These are phyloP conservation scores for Rhododendron henanense DNA, from an alignment of 148 eudicot species.

Conservation along the genomic window DNA sequence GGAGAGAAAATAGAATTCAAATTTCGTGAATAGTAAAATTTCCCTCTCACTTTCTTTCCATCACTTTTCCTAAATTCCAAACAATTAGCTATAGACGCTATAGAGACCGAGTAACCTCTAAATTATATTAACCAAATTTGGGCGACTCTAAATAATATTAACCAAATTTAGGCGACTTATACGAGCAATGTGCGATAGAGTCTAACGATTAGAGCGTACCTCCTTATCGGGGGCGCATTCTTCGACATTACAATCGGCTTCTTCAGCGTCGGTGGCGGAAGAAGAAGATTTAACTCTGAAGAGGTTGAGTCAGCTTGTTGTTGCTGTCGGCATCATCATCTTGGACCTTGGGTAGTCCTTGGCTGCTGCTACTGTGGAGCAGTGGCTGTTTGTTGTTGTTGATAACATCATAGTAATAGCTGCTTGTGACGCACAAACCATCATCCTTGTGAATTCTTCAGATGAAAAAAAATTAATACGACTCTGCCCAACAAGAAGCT, in stretches of 20 bases:
- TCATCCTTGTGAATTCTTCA: not conserved
- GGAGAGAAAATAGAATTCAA: too few species aligned
- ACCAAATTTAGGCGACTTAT: too few species aligned
- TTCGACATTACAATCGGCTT: constrained; percentile 75
- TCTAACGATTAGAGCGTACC: constrained; percentile 46
- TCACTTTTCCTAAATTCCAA: too few species aligned
- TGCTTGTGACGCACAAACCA: not conserved
- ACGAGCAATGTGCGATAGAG: too few species aligned
- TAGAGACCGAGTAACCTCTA: too few species aligned
- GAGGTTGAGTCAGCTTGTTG: not conserved
- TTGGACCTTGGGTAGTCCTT: constrained; percentile 3
- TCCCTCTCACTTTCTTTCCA: too few species aligned
- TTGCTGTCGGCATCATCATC: constrained; percentile 8
- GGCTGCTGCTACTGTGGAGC: not conserved
- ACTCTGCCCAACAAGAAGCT: not conserved
- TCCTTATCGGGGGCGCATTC: constrained; percentile 98
- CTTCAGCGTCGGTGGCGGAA: constrained; percentile 33
- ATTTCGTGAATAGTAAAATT: too few species aligned
- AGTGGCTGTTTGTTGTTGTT: not conserved
- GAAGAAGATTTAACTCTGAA: constrained; percentile 41
- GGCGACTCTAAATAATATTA: too few species aligned
- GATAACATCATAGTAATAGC: not conserved
- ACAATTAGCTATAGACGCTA: too few species aligned
- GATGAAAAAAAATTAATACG: not conserved
- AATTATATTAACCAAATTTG: too few species aligned